A percentile compares a stretch with the other conserved stretches of the same genome.
phyloP scores from a whole-genome alignment of 441 rosid genomes.

The Gossypium davidsonii region DNA sequence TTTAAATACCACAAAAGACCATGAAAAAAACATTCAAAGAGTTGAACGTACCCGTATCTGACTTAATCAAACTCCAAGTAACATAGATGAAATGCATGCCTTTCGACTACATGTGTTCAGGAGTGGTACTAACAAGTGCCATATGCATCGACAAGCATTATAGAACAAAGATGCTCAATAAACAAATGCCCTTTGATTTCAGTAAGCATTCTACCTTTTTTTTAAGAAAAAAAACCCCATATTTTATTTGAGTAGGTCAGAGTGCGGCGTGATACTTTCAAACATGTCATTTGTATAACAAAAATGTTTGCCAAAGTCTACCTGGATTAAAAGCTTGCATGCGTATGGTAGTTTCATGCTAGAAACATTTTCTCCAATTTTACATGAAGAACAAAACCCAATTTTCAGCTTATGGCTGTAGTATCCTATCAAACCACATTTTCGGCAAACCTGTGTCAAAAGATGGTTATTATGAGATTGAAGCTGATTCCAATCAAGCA shows the following conservation, averaged over 20 bases:
- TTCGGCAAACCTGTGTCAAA: slow-evolving; percentile 66
- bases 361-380: slow-evolving; percentile 71
- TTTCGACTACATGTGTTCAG: background rate
- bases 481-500: background rate
- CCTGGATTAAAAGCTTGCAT: slow-evolving; percentile 94
- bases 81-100: background rate
- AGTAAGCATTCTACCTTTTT: background rate
- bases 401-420: slow-evolving; percentile 70
- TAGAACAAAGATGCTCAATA: background rate
- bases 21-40: too few species aligned
- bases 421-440: slow-evolving; percentile 86
- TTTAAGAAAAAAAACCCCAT: background rate
- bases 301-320: slow-evolving; percentile 4
- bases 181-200: background rate
- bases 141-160: background rate
- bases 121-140: background rate
- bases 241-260: background rate
- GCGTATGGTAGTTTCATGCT: slow-evolving; percentile 89
- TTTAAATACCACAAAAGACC: too few species aligned
- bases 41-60: background rate
- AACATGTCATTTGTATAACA: background rate
- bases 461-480: background rate
- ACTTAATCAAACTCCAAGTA: background rate
- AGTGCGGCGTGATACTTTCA: background rate
- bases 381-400: slow-evolving; percentile 75